These are phyloP conservation scores for Chrysoporthe austroafricana DNA, from an alignment of 2,329 filamentous ascomycete species.

Conservation along the genomic window DNA sequence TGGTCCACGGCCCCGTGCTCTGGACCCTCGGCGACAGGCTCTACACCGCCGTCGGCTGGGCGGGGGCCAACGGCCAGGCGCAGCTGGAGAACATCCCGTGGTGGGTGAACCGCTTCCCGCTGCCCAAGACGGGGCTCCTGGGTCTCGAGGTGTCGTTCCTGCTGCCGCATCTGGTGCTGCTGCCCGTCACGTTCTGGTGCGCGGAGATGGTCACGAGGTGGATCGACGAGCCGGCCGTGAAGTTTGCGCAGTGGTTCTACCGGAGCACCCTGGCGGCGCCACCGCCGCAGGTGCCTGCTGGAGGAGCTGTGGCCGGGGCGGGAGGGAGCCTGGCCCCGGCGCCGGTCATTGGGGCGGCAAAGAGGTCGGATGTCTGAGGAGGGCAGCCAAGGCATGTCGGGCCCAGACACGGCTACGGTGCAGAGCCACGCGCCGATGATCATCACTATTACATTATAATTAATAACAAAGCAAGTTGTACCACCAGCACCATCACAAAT, in stretches of 20 bases:
- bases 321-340: background rate
- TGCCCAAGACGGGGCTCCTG: constrained; percentile 59
- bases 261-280: constrained; percentile 43
- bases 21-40: constrained; percentile 64
- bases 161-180: constrained; percentile 60
- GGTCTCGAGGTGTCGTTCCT: constrained; percentile 66
- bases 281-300: constrained; percentile 1
- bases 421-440: too few relatives aligned
- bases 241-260: constrained; percentile 61
- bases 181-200: constrained; percentile 62
- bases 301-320: background rate
- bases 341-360: background rate
- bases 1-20: constrained; percentile 66
- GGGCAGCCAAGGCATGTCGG: background rate
- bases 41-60: constrained; percentile 64
- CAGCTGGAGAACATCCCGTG: constrained; percentile 55
- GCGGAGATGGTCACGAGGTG: constrained; percentile 59
- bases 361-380: constrained; percentile 21
- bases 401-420: background rate
- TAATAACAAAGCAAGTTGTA: background rate
- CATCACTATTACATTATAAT: background rate
- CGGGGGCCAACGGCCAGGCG: constrained; percentile 48
- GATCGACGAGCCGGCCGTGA: constrained; percentile 65
- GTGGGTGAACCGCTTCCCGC: constrained; percentile 60
- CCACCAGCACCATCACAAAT: background rate